Conservation (phyloP, 306 rosid species). For the Cucumis sativus region DNA sequence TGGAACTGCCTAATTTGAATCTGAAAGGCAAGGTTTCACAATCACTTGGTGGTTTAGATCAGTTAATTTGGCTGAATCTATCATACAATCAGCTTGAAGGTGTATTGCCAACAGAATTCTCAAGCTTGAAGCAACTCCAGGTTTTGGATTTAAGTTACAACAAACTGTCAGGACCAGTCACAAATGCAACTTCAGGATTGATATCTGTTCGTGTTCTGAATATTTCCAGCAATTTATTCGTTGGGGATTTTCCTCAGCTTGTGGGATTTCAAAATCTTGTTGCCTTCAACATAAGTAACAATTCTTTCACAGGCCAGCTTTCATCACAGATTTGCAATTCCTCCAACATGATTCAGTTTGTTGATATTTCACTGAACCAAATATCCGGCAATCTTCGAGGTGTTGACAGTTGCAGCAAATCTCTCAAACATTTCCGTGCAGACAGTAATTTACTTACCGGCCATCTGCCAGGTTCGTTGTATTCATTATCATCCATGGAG, state of each 20-base stretch:
- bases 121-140: slow-evolving; percentile 38
- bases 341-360: slow-evolving; percentile 35
- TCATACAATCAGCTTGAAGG: slow-evolving; percentile 51
- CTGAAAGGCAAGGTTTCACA: slow-evolving; percentile 49
- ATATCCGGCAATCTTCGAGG: slow-evolving; percentile 46
- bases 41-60: slow-evolving; percentile 39
- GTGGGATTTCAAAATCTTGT: slow-evolving; percentile 33
- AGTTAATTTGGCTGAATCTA: slow-evolving; percentile 42
- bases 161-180: slow-evolving; percentile 38
- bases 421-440: slow-evolving; percentile 40
- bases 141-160: slow-evolving; percentile 65
- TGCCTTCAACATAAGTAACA: slow-evolving; percentile 58
- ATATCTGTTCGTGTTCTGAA: slow-evolving; percentile 40
- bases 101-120: slow-evolving; percentile 41
- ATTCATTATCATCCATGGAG: slow-evolving; percentile 42
- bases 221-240: slow-evolving; percentile 48
- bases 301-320: slow-evolving; percentile 49
- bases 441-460: slow-evolving; percentile 47
- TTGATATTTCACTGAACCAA: slow-evolving; percentile 45
- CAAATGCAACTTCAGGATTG: slow-evolving; percentile 35
- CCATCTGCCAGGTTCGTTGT: slow-evolving; percentile 44
- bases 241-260: slow-evolving; percentile 23
- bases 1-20: slow-evolving; percentile 40
- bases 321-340: slow-evolving; percentile 38
- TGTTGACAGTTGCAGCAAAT: slow-evolving; percentile 34